Evolutionary conservation across 2,329 filamentous ascomycete species (phyloP).

Genomic region (Trichoderma sp.): DNA sequence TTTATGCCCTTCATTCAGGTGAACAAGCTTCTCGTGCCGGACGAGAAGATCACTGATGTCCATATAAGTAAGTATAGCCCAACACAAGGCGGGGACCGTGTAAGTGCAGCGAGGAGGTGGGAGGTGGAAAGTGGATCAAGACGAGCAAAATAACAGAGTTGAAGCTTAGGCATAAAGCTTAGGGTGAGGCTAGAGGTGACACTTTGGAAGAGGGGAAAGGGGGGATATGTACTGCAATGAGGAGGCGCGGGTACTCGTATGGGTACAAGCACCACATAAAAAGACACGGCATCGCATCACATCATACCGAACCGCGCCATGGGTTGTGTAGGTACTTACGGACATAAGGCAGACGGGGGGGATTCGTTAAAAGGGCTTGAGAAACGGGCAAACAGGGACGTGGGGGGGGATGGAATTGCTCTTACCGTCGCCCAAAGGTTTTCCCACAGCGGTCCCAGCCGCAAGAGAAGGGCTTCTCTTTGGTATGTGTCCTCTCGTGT

Average conservation of each 20-base stretch:
- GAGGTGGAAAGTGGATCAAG: slow-evolving; percentile 5
- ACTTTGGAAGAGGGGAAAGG: slow-evolving; percentile 5
- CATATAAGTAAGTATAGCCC: slow-evolving; percentile 47
- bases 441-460: slow-evolving; percentile 59
- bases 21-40: slow-evolving; percentile 62
- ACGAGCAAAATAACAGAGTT: background rate
- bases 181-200: slow-evolving; percentile 1
- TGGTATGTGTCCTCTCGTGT: slow-evolving; percentile 62
- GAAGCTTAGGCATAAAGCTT: slow-evolving; percentile 12
- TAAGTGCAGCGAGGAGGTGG: background rate
- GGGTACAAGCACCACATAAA: slow-evolving; percentile 14
- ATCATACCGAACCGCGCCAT: slow-evolving; percentile 1
- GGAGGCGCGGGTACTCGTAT: slow-evolving; percentile 12
- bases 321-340: background rate
- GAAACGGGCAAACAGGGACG: background rate
- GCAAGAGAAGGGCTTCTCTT: slow-evolving; percentile 62
- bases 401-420: background rate
- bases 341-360: background rate
- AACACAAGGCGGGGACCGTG: background rate
- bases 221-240: slow-evolving; percentile 15
- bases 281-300: background rate
- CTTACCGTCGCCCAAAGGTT: slow-evolving; percentile 60
- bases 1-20: slow-evolving; percentile 58
- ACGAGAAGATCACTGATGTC: slow-evolving; percentile 62
- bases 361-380: background rate